phyloP scores from a whole-genome alignment of 371 early-diverging fungal genomes.

The Chytridiales sp. region DNA sequence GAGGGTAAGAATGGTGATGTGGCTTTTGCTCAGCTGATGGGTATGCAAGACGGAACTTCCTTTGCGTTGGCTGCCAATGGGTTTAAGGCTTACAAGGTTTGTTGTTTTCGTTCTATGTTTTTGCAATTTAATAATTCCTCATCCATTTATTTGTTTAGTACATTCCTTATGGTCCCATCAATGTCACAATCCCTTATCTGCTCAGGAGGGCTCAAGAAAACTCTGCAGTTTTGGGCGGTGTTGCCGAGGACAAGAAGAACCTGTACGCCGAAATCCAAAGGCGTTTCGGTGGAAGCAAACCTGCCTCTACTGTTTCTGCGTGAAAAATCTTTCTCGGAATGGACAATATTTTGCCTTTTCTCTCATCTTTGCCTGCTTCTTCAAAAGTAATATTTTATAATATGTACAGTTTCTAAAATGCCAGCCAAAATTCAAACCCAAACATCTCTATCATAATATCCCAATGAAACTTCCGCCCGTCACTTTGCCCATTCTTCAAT shows the following conservation, averaged over 20 bases:
- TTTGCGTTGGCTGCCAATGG: conserved; percentile 74
- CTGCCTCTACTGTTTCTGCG: too few relatives aligned
- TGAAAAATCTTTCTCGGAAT: too few relatives aligned
- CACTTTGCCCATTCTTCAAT: conserved; percentile 48
- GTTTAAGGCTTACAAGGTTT: conserved; percentile 53
- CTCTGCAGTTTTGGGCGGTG: conserved; percentile 63
- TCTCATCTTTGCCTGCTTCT: too few relatives aligned
- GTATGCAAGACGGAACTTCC: conserved; percentile 83
- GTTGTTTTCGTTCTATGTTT: conserved; percentile 1
- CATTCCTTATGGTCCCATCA: conserved; percentile 87
- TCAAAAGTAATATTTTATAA: too few relatives aligned
- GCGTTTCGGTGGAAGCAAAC: too few relatives aligned
- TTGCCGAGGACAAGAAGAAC: conserved; percentile 27
- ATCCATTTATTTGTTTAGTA: conserved; percentile 63
- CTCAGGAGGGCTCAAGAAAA: conserved; percentile 96
- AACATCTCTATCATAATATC: conserved; percentile 64
- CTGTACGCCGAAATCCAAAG: conserved; percentile 17
- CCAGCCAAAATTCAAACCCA: conserved; percentile 66
- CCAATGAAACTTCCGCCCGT: conserved; percentile 64
- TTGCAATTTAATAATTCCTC: background rate
- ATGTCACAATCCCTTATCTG: conserved; percentile 91
- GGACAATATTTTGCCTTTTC: too few relatives aligned
- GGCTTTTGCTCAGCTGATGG: conserved; percentile 89
- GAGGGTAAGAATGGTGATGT: conserved; percentile 62
- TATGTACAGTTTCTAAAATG: too few relatives aligned